A percentile compares a stretch with the other conserved stretches of the same genome.
Evolutionary conservation across 2,329 filamentous ascomycete species (phyloP).

Genomic region (Fusarium globosum): DNA sequence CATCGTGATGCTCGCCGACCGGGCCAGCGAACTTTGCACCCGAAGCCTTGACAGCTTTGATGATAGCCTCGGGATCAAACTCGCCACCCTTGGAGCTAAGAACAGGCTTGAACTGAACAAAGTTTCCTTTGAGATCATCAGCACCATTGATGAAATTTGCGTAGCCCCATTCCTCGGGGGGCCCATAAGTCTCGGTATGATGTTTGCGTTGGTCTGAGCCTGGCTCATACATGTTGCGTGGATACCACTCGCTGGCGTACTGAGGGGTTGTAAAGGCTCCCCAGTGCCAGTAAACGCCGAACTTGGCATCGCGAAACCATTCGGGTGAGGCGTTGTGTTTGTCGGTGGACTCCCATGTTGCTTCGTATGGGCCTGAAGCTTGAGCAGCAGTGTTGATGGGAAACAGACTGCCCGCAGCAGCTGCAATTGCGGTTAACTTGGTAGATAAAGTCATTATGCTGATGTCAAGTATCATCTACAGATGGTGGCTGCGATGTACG

Average conservation of each 20-base stretch:
- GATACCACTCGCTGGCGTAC: constrained; percentile 25
- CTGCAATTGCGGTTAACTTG: not conserved
- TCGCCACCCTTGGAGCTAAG: not conserved
- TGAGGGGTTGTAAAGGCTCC: constrained; percentile 22
- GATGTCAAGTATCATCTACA: too few relatives aligned
- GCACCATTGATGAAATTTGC: constrained; percentile 14
- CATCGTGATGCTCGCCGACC: constrained; percentile 20
- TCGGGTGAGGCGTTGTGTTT: constrained; percentile 16
- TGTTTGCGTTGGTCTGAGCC: constrained; percentile 7
- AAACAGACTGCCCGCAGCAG: not conserved
- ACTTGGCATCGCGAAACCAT: constrained; percentile 27
- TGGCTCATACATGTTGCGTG: constrained; percentile 25
- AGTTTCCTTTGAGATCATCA: constrained; percentile 2
- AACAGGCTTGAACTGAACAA: constrained; percentile 15
- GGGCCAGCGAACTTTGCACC: constrained; percentile 20
- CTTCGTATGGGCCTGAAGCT: constrained; percentile 1
- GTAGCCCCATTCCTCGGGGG: constrained; percentile 18
- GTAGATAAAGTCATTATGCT: not conserved
- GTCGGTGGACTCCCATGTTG: constrained; percentile 25
- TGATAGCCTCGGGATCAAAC: constrained; percentile 10
- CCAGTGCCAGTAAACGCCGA: constrained; percentile 30
- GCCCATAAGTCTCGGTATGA: constrained; percentile 6
- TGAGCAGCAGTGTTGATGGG: not conserved
- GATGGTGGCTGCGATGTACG: too few relatives aligned
- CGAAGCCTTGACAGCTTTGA: constrained; percentile 8